Evolutionary conservation across 345 rosid genomes (phyloP), one percentile per base, ranked within the genome.

Genomic region (Heritiera fomes): DNA sequence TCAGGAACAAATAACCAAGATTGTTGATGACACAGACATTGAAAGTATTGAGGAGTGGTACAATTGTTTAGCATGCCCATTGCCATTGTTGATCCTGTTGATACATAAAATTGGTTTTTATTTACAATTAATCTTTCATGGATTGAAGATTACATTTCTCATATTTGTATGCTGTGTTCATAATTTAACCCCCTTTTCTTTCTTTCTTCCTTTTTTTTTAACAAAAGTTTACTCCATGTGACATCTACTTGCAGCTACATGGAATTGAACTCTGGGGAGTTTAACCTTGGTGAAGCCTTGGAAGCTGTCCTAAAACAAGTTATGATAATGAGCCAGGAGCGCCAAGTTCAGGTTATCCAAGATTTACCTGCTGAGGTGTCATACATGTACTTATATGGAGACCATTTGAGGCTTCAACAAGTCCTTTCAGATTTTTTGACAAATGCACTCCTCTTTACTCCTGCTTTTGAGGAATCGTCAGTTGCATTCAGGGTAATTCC

Each of bases 41-140:
- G 86, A 88, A 68, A 91, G 90, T 69, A 89, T 94, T 58, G 95
- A 92, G 78, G 94, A 92, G 77, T 81, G 97, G 98, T 94, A 90
- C 28, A 86, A 46, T 50, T 53, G 8, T 20, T 38, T 53, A 53
- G 18, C 28, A 34, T 73, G 62, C 49, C 18, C 38, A 34, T 73
- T 73, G 41, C 64, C 11, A 2, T 5, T 38, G 10, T 55, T 38
- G 32, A 55, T 55, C 2, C 18, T 73, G 32, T 38, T 55, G 18
- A 34, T 73, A 49, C 43, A 15, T 71, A 50, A 71, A 7, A 49
- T 52, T 49, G 20, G 59, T n/a, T 71, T 71, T 41, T 62, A 62
- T 30, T 34, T 38, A 53, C 63, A 17, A 34, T 55, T 13, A 34
- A 34, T 72, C 5, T 72, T 34, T 34, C 18, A 18, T 53, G 23